Conservation (phyloP, 768 basidiomycete species). For the Rhodosporidiobolus sp. region DNA sequence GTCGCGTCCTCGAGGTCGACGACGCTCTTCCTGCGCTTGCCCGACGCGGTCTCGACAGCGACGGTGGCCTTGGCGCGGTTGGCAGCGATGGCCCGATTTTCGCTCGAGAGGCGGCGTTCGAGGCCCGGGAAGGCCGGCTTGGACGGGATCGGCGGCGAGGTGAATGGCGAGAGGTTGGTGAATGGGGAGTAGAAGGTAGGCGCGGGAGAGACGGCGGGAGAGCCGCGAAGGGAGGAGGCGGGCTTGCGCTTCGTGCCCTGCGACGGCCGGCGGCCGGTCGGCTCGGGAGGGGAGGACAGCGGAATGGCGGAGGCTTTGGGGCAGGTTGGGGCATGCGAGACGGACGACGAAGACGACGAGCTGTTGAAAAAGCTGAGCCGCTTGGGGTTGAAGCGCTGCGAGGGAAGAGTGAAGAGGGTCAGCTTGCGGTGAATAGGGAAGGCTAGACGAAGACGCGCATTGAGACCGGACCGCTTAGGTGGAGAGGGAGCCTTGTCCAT, state of each 20-base stretch:
- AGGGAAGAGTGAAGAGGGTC: background rate
- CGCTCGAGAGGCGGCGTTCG: background rate
- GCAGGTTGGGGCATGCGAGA: no score
- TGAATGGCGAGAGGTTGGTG: conserved; percentile 11
- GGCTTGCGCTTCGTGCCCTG: background rate
- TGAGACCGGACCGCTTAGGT: no score
- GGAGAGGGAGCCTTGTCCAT: no score
- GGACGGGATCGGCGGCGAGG: background rate
- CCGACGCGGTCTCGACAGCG: background rate
- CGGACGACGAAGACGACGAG: no score
- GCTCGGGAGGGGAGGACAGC: no score
- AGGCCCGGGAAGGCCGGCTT: no score
- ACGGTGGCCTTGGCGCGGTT: background rate
- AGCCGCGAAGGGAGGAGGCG: background rate
- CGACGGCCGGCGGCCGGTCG: background rate
- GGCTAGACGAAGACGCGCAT: no score
- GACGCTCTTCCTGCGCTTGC: conserved; percentile 17
- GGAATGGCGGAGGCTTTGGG: no score
- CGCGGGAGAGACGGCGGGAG: background rate
- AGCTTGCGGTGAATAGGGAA: background rate
- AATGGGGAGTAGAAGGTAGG: conserved; percentile 2
- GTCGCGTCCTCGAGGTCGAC: conserved; percentile 20
- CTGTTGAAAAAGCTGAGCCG: background rate
- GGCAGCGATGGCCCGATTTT: conserved; percentile 3
- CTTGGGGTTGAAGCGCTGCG: conserved; percentile 3